These are phyloP conservation scores for Fusarium piperis DNA, from an alignment of 2,329 filamentous ascomycete species.

Conservation along the genomic window DNA sequence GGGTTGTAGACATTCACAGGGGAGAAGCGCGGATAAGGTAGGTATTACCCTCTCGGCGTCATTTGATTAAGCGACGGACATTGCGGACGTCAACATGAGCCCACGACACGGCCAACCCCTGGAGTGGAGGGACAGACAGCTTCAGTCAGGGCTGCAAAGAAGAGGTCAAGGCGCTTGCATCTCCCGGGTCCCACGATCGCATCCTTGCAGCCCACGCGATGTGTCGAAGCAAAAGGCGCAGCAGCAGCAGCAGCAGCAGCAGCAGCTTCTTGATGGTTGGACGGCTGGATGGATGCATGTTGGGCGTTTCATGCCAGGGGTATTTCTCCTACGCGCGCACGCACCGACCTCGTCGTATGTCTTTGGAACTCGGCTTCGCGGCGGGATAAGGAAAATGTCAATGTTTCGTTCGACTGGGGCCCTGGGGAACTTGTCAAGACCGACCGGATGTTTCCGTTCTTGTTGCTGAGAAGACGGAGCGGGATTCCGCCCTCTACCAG, in stretches of 20 bases:
- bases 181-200: slow-evolving; percentile 23
- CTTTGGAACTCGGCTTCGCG: background rate
- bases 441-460: background rate
- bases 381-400: background rate
- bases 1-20: background rate
- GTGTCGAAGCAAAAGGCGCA: background rate
- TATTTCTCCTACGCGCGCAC: background rate
- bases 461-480: background rate
- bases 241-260: background rate
- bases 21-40: background rate
- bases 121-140: too few relatives aligned
- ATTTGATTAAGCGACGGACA: slow-evolving; percentile 18
- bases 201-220: slow-evolving; percentile 35
- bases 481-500: background rate
- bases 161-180: slow-evolving; percentile 14
- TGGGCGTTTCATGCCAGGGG: slow-evolving; percentile 1
- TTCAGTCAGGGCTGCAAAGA: background rate
- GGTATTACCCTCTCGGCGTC: background rate
- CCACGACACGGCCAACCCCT: slow-evolving; percentile 31
- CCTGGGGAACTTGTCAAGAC: background rate
- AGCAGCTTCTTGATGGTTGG: background rate
- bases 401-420: background rate
- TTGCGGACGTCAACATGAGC: slow-evolving; percentile 38
- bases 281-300: background rate
- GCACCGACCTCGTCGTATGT: slow-evolving; percentile 3